A percentile compares a stretch with the other conserved stretches of the same genome.
phyloP scores from a whole-genome alignment of 2,329 filamentous ascomycete species.

The Tolypocladium sp. region DNA sequence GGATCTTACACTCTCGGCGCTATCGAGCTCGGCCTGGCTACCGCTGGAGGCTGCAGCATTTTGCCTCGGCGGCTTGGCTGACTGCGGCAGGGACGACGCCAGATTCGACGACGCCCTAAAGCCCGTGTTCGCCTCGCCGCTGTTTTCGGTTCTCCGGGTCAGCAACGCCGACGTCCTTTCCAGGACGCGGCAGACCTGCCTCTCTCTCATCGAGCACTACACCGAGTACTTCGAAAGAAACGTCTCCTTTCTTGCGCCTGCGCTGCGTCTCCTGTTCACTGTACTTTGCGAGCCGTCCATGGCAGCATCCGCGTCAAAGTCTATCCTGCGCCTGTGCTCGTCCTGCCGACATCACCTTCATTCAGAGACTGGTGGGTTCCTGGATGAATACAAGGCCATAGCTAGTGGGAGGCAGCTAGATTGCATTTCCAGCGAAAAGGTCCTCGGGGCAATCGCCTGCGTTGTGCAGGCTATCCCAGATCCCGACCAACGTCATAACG shows the following conservation, averaged over 20 bases:
- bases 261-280: slow-evolving; percentile 65
- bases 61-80: slow-evolving; percentile 58
- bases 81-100: slow-evolving; percentile 51
- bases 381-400: slow-evolving; percentile 62
- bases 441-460: slow-evolving; percentile 64
- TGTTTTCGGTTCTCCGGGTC: slow-evolving; percentile 47
- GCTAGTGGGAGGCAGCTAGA: slow-evolving; percentile 46
- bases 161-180: slow-evolving; percentile 45
- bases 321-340: slow-evolving; percentile 65
- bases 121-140: slow-evolving; percentile 50
- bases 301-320: slow-evolving; percentile 61
- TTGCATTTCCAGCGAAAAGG: slow-evolving; percentile 60
- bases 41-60: slow-evolving; percentile 53
- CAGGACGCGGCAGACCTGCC: slow-evolving; percentile 57
- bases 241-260: slow-evolving; percentile 55
- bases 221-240: slow-evolving; percentile 69
- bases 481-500: slow-evolving; percentile 41
- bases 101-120: slow-evolving; percentile 49
- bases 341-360: slow-evolving; percentile 65
- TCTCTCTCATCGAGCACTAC: slow-evolving; percentile 63
- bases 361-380: slow-evolving; percentile 56
- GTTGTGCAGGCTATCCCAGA: slow-evolving; percentile 64
- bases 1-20: slow-evolving; percentile 40
- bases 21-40: slow-evolving; percentile 42
- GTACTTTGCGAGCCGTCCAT: slow-evolving; percentile 55